Percentiles rank a stretch among this genome's conserved stretches.
phyloP scores from a whole-genome alignment of 2,329 filamentous ascomycete species.

The Verticillium alfalfae region DNA sequence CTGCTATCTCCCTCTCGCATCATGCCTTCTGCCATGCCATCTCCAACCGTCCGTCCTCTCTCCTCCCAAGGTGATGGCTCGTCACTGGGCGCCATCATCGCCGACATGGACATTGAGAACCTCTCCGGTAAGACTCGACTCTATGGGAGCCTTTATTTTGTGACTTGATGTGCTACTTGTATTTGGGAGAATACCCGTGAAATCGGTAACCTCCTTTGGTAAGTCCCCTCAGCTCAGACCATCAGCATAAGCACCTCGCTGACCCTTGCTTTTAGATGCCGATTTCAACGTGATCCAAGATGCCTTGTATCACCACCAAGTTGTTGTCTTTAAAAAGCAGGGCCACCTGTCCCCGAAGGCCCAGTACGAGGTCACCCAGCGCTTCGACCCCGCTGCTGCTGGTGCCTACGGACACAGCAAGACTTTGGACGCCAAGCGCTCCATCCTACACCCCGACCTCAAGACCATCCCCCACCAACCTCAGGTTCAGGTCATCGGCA shows the following conservation, averaged over 20 bases:
- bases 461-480: slow-evolving; percentile 78
- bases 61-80: slow-evolving; percentile 10
- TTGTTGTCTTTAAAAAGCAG: slow-evolving; percentile 68
- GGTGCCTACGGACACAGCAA: slow-evolving; percentile 71
- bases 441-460: slow-evolving; percentile 70
- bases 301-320: slow-evolving; percentile 62
- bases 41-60: slow-evolving; percentile 28
- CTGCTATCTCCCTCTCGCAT: not conserved
- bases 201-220: slow-evolving; percentile 57
- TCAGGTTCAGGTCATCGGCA: slow-evolving; percentile 71
- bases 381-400: slow-evolving; percentile 63
- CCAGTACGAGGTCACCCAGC: slow-evolving; percentile 68
- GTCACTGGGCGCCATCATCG: slow-evolving; percentile 54
- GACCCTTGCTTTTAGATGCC: slow-evolving; percentile 38
- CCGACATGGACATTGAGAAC: slow-evolving; percentile 55
- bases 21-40: not conserved
- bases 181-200: slow-evolving; percentile 47
- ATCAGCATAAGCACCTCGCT: slow-evolving; percentile 3
- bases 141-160: slow-evolving; percentile 1
- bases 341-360: slow-evolving; percentile 58
- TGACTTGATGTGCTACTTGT: slow-evolving; percentile 6
- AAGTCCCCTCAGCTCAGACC: slow-evolving; percentile 21
- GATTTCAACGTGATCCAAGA: slow-evolving; percentile 60
- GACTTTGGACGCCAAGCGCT: slow-evolving; percentile 58
- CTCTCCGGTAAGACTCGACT: slow-evolving; percentile 46